These are phyloP conservation scores for Penicillium griseofulvum DNA, from an alignment of 2,329 filamentous ascomycete genomes.

Conservation along the genomic window DNA sequence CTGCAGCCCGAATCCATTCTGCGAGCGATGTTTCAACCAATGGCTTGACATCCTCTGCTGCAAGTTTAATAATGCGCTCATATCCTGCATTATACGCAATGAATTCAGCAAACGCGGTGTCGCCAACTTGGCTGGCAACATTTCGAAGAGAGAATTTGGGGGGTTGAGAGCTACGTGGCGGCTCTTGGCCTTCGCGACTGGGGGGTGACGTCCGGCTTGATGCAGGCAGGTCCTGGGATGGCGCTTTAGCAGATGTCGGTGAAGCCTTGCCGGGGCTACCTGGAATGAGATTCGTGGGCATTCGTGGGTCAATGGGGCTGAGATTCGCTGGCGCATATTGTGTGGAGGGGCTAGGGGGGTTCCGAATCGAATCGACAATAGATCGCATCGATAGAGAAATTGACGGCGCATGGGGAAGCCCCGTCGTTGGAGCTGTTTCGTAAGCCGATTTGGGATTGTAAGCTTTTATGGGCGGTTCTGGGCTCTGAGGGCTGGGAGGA, in stretches of 20 bases:
- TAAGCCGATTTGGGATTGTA: slow-evolving; percentile 18
- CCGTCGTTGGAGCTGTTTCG: slow-evolving; percentile 30
- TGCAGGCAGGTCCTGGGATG: slow-evolving; percentile 14
- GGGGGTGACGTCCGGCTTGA: slow-evolving; percentile 7
- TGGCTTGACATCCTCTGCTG: slow-evolving; percentile 70
- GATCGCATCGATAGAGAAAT: slow-evolving; percentile 19
- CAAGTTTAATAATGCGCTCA: slow-evolving; percentile 71
- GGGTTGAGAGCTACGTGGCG: slow-evolving; percentile 22
- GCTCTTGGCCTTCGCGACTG: slow-evolving; percentile 14
- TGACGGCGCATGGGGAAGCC: slow-evolving; percentile 24
- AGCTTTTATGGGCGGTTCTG: slow-evolving; percentile 11
- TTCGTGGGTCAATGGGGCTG: slow-evolving; percentile 26
- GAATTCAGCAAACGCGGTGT: slow-evolving; percentile 69
- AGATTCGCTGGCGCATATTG: slow-evolving; percentile 17
- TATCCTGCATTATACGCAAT: slow-evolving; percentile 68
- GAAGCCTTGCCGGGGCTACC: slow-evolving; percentile 19
- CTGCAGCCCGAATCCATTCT: slow-evolving; percentile 68
- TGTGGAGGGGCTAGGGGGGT: slow-evolving; percentile 23
- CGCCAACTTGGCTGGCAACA: slow-evolving; percentile 49
- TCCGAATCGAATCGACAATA: slow-evolving; percentile 27
- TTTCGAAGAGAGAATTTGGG: slow-evolving; percentile 37
- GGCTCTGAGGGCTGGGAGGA: slow-evolving; percentile 14
- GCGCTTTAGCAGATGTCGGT: slow-evolving; percentile 8
- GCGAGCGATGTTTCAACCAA: slow-evolving; percentile 61
- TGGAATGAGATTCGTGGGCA: slow-evolving; percentile 24